Base-by-base conservation (phyloP, 176 grass and related monocot genomes). In the Rhipidocladum racemiflorum region DNA sequence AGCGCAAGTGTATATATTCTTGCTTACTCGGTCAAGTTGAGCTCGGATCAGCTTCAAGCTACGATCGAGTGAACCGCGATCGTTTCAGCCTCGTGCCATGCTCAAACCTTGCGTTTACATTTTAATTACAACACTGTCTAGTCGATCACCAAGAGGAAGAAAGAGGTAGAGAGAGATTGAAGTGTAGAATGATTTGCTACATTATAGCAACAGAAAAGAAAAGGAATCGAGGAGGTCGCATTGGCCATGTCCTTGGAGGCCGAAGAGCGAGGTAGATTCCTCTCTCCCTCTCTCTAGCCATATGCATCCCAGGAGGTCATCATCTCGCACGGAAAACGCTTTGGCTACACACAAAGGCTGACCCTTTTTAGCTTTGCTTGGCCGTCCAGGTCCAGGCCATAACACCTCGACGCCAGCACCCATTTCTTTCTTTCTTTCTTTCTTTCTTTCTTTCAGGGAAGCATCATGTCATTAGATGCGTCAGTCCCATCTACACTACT, bases 301-400 rank as follows among this genome's bases (percentile, higher is more conserved):
- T 23, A 17, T 40, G 12, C 46, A 29, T 61, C 5, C 7, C 28
- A 28, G 0, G 17, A 14, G 25, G 75, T 14, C 25, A 65, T 16
- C 48, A 57, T 45, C 65, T 78, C 10, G 28, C 40, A 48, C 74
- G 65, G 54, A 77, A 78, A 71, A 84, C 18, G 72, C 72, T 77
- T 68, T 3, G 61, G 76, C 76, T 17, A 32, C 61, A 24, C 61
- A 49, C 61, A 79, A 78, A 80, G 64, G 40, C 25, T 61, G 25
- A 39, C 17, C 40, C 75, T 49, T 34, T 78, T 78, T 53, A 73
- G 27, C 70, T 10, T 29, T 2, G 43, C 43, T n/a, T 2, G 45
- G n/a, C n/a, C n/a, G n/a, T n/a, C n/a, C n/a, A n/a, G n/a, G n/a
- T n/a, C 27, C 46, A 70, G n/a, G 39, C 66, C 66, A 27, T 16